phyloP scores from a whole-genome alignment of 192 early-diverging fungal genomes.

The Coemansia sp. region DNA sequence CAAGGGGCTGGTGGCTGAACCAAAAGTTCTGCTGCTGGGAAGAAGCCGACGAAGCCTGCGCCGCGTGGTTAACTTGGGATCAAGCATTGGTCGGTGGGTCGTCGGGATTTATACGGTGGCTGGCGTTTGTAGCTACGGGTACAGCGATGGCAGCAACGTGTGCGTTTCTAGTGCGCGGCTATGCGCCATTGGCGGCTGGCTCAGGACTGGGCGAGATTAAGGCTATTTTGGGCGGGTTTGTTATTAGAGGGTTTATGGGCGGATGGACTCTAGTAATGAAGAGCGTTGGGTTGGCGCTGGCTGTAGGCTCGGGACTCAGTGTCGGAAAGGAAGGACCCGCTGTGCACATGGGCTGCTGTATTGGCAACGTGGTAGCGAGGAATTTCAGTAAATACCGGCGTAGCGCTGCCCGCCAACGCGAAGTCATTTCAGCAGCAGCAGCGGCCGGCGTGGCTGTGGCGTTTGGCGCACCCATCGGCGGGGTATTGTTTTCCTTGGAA shows the following conservation, averaged over 20 bases:
- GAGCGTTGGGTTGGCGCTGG: slow-evolving; percentile 72
- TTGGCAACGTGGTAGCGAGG: slow-evolving; percentile 82
- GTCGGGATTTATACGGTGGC: slow-evolving; percentile 70
- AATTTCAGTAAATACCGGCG: slow-evolving; percentile 82
- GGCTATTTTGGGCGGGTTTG: slow-evolving; percentile 84
- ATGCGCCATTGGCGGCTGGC: slow-evolving; percentile 91
- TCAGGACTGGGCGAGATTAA: slow-evolving; percentile 95
- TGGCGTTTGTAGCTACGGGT: slow-evolving; percentile 77
- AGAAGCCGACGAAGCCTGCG: slow-evolving; percentile 57
- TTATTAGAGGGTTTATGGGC: slow-evolving; percentile 93
- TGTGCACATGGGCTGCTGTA: slow-evolving; percentile 89
- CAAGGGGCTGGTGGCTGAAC: slow-evolving; percentile 84
- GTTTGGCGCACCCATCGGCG: slow-evolving; percentile 73
- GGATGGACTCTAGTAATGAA: slow-evolving; percentile 87
- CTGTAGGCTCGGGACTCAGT: slow-evolving; percentile 83
- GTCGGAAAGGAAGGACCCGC: slow-evolving; percentile 96
- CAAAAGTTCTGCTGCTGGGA: slow-evolving; percentile 95
- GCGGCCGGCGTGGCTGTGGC: slow-evolving; percentile 78
- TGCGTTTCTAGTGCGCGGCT: slow-evolving; percentile 72
- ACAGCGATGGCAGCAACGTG: slow-evolving; percentile 72
- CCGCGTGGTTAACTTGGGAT: slow-evolving; percentile 77
- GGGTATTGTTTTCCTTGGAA: slow-evolving; percentile 77
- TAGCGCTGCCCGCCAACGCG: slow-evolving; percentile 73
- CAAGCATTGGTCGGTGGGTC: slow-evolving; percentile 54
- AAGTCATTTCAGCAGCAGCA: slow-evolving; percentile 71